phyloP scores from a whole-genome alignment of 345 rosid species.

The Leavenworthia alabamica region DNA sequence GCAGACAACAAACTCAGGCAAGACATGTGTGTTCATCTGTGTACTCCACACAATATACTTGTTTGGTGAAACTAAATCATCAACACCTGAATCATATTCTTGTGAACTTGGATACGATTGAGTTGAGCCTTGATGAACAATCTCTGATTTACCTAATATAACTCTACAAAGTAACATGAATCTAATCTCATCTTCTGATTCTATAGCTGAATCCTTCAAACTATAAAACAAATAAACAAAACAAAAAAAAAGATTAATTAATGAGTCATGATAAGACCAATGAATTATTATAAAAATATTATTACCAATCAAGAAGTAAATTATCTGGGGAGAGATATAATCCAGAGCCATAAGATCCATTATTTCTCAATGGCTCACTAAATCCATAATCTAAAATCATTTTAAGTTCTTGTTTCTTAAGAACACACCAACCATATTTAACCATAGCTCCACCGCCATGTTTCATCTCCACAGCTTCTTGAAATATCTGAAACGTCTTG shows the following conservation, averaged over 20 bases:
- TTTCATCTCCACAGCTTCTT: constrained; percentile 47
- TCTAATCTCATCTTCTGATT: constrained; percentile 53
- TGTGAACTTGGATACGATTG: constrained; percentile 51
- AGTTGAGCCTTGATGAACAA: constrained; percentile 44
- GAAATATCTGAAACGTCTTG: constrained; percentile 47
- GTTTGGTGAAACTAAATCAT: constrained; percentile 41
- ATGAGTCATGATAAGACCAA: neutral
- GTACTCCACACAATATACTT: constrained; percentile 69
- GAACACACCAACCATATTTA: constrained; percentile 63
- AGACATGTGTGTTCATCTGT: constrained; percentile 60
- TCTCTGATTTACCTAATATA: constrained; percentile 61
- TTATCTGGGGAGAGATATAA: constrained; percentile 54
- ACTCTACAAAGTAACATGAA: constrained; percentile 69
- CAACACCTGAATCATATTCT: constrained; percentile 71
- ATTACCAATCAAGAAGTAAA: constrained; percentile 59
- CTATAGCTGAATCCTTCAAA: constrained; percentile 37
- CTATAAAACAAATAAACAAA: constrained; percentile 21
- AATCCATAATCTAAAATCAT: constrained; percentile 60
- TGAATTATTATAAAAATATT: too few relatives aligned
- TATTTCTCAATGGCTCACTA: constrained; percentile 33
- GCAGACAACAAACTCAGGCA: constrained; percentile 60
- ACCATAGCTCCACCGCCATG: constrained; percentile 48
- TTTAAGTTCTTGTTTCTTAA: constrained; percentile 36
- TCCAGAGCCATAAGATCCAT: constrained; percentile 53
- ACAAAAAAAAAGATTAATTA: too few relatives aligned